Evolutionary conservation across 148 eudicot species (phyloP), one percentile per base, ranked within the genome.

Genomic region (Agrostemma githago): DNA sequence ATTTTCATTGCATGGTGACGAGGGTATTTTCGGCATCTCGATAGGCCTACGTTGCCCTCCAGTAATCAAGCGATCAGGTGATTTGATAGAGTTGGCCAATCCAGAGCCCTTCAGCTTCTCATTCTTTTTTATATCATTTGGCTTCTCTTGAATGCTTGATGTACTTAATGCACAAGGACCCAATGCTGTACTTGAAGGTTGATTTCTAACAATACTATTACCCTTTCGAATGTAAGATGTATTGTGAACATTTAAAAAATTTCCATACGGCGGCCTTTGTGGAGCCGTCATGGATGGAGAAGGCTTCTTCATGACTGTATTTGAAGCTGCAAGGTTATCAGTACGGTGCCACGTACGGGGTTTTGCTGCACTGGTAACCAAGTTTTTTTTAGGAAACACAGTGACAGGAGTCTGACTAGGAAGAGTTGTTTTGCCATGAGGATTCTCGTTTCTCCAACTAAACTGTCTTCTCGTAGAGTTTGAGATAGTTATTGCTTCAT

Each of bases 291-390:
- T 60, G 57, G 68, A 62, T 46, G 73, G 15, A 74, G 74, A 77
- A 56, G 83, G 78, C 66, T 78, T 83, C 69, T 80, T 85, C 66
- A 58, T 81, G 21, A 80, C 70, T 59, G 66, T 65, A 59, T 80
- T 72, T 66, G 87, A 66, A 73, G 78, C 75, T 51, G 88, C 62
- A 61, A 59, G 42, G 58, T 71, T 84, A 77, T 75, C 82, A 56
- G 86, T 81, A 65, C 98, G 91, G 77, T 73, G 86, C 98, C 98
- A 94, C 12, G 97, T 89, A 60, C 93, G 81, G 69, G 97, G 80
- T 60, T 86, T 87, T 77, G 82, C 68, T 59, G 62, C 78, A 60
- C 74, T 82, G 75, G 72, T 79, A 64, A 85, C 20, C 54, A 75
- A 73, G 17, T 73, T 66, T 41, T 63, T 80, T n/a, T 69, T 88